Evolutionary conservation across 106 monocot genomes (phyloP).

Genomic region (Triglochin maritima): DNA sequence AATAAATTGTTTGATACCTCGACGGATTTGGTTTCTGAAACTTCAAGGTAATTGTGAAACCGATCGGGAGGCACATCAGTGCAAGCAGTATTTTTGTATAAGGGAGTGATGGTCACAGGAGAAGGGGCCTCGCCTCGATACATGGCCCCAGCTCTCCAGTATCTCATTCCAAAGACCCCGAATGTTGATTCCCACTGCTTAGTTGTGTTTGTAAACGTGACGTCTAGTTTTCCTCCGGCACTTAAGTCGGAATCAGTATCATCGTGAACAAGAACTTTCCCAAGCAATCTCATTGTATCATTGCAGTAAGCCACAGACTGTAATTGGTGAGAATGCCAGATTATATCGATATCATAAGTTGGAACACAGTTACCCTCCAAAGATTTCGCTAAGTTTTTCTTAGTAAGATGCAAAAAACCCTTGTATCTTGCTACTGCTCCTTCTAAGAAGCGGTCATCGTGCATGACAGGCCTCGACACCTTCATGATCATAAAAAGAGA

Average conservation of each 20-base stretch:
- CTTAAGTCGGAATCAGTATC: conserved; percentile 81
- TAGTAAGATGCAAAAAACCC: conserved; percentile 82
- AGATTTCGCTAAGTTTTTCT: conserved; percentile 54
- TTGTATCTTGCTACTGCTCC: conserved; percentile 71
- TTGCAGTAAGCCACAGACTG: conserved; percentile 73
- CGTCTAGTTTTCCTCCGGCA: conserved; percentile 72
- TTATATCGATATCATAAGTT: conserved; percentile 86
- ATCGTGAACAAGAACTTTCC: conserved; percentile 76
- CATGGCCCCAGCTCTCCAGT: conserved; percentile 90
- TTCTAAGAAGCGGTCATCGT: conserved; percentile 48
- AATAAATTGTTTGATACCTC: conserved; percentile 32
- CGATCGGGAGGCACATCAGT: neutral
- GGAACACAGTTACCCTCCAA: conserved; percentile 61
- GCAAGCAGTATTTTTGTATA: neutral
- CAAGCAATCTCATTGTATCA: conserved; percentile 50
- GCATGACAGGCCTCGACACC: conserved; percentile 63
- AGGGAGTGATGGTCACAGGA: conserved; percentile 21
- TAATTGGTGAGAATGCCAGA: conserved; percentile 96
- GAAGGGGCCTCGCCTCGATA: conserved; percentile 51
- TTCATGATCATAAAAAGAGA: conserved; percentile 9
- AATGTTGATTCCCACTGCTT: conserved; percentile 66
- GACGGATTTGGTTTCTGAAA: conserved; percentile 30
- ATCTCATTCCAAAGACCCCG: conserved; percentile 38
- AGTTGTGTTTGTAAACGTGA: conserved; percentile 66
- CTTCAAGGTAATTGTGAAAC: conserved; percentile 16